phyloP scores from a whole-genome alignment of 371 early-diverging fungal species.

The Zychaea mexicana region DNA sequence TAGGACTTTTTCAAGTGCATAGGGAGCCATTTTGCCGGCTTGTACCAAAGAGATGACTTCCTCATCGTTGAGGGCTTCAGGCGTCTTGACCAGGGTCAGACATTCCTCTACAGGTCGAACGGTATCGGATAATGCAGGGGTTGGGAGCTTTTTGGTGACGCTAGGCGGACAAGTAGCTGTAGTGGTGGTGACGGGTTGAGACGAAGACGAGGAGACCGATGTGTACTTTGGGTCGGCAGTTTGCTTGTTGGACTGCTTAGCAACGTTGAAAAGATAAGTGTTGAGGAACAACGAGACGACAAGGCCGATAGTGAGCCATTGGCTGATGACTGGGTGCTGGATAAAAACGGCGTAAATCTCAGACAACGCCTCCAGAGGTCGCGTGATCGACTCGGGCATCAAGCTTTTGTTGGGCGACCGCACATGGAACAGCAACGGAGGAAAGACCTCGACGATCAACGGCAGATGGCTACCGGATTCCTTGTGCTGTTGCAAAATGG shows the following conservation, averaged over 20 bases:
- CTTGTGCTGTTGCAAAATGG: conserved; percentile 48
- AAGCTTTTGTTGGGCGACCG: conserved; percentile 21
- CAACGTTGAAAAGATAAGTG: conserved; percentile 59
- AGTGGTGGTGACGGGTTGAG: background rate
- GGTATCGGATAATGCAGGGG: conserved; percentile 12
- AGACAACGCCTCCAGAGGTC: conserved; percentile 43
- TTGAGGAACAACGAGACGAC: conserved; percentile 59
- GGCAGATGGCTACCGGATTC: conserved; percentile 42
- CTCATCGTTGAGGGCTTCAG: conserved; percentile 62
- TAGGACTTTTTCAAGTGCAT: conserved; percentile 85
- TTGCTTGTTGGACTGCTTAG: conserved; percentile 38
- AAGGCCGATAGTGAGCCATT: conserved; percentile 54
- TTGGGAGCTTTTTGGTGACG: conserved; percentile 17
- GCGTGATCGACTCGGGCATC: conserved; percentile 36
- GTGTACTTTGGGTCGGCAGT: background rate
- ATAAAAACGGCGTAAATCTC: conserved; percentile 52
- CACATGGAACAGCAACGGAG: conserved; percentile 61
- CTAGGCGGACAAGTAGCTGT: too few relatives aligned
- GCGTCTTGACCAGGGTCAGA: conserved; percentile 53
- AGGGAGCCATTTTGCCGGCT: conserved; percentile 74
- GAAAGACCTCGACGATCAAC: conserved; percentile 63
- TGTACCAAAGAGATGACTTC: conserved; percentile 76
- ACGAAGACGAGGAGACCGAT: too few relatives aligned
- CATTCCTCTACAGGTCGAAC: conserved; percentile 59
- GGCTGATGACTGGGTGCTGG: conserved; percentile 62